These are phyloP conservation scores for Globisporangium middletonii DNA, from an alignment of 352 stramenopile species.

Conservation along the genomic window DNA sequence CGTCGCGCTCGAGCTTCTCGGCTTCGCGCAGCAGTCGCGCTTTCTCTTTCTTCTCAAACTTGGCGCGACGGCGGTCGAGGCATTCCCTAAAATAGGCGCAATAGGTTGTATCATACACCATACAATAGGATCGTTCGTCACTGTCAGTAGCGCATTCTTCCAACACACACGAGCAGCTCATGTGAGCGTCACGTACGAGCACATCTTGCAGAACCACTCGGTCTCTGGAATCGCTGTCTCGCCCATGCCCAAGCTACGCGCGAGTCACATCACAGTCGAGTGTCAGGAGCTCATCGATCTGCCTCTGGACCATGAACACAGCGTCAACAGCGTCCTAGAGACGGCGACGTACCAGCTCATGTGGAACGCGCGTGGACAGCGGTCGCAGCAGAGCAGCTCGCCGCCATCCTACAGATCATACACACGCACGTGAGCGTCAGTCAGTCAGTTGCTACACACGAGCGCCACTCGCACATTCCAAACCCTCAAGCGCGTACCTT, in stretches of 20 bases:
- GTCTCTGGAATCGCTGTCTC: constrained; percentile 72
- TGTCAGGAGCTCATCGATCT: background rate
- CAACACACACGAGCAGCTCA: background rate
- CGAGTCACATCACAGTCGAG: too few relatives aligned
- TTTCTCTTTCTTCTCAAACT: constrained; percentile 75
- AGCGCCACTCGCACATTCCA: background rate
- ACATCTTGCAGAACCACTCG: constrained; percentile 88
- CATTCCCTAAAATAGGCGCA: constrained; percentile 36
- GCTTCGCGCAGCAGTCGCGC: constrained; percentile 71
- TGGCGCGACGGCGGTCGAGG: constrained; percentile 67
- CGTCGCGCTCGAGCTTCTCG: constrained; percentile 76
- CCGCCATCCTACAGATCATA: constrained; percentile 42
- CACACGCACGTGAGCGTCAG: background rate
- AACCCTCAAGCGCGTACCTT: constrained; percentile 24
- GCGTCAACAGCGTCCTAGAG: background rate
- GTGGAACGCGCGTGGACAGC: constrained; percentile 91
- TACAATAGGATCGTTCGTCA: constrained; percentile 3
- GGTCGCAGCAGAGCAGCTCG: constrained; percentile 88
- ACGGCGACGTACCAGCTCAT: constrained; percentile 58
- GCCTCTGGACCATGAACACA: background rate
- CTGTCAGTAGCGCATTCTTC: background rate
- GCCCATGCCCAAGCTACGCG: constrained; percentile 61
- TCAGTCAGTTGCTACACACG: background rate
- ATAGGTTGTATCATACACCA: too few relatives aligned
- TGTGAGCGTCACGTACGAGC: constrained; percentile 38